Base-by-base conservation (phyloP, 805 yeast genomes). In the Pichia nakasei region DNA sequence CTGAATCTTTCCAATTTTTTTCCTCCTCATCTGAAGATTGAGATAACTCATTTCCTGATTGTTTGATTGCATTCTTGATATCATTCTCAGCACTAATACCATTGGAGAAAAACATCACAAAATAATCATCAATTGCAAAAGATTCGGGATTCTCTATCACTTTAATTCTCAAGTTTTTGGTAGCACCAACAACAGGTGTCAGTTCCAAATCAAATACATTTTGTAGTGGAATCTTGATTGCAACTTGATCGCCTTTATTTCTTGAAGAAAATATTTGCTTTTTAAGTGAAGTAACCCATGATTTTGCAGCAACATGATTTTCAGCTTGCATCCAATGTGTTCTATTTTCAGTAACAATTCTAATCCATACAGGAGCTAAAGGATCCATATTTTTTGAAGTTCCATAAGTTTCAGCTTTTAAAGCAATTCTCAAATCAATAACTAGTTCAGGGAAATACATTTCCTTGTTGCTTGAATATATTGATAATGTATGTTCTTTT, bases 401-500 rank as follows among this genome's bases (percentile, higher is more conserved):
- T n/a, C 43, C 48, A 32, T 63, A 60, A 0, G 80, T 63, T 44
- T 80, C 88, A 0, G 82, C 86, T 32, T 73, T 63, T 9, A 74
- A 55, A 4, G 89, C 85, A 9, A 72, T 67, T 37, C 78, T 68
- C 48, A 91, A 65, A 58, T 87, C 93, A 32, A 91, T 77, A 0
- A 86, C 81, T 32, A 84, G 64, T 9, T 69, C 67, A 0, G 97
- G 97, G 64, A 87, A 88, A 60, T 88, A 87, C n/a, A 82, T 64
- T 46, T 88, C 95, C 0, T 86, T 79, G 1, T 96, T 74, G 8
- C 75, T 75, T 9, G 75, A 65, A 59, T 82, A 88, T 33, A 85
- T 69, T 3, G 85, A 72, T 17, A 91, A 68, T 0, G 87, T 73
- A 38, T 79, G 79, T 33, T 78, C 78, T 50, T 83, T 69, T 47